phyloP scores from a whole-genome alignment of 1,284 basidiomycete species.

The Rhizoctonia solani region DNA sequence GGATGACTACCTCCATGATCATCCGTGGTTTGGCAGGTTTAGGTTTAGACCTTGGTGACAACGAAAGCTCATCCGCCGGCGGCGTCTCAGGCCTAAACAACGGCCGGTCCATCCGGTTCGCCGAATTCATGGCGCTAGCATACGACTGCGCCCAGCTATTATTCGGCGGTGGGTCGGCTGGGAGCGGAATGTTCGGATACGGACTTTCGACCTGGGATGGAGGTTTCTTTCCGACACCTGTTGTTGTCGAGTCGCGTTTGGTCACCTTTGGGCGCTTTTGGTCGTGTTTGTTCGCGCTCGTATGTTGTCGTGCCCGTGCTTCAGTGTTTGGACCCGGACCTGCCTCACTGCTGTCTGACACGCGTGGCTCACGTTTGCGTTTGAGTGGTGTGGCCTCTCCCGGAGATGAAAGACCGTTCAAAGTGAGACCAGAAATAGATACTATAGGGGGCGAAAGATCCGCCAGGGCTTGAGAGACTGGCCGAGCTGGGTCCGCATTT shows the following conservation, averaged over 20 bases:
- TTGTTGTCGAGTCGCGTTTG: no score
- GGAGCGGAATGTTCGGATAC: background rate
- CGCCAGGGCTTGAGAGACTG: no score
- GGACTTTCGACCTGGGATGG: background rate
- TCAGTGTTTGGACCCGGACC: no score
- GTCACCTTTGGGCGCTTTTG: no score
- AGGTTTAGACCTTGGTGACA: background rate
- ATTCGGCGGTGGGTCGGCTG: background rate
- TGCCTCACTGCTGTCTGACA: no score
- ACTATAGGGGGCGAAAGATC: no score
- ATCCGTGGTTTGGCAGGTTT: conserved; percentile 8
- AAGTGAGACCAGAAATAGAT: no score
- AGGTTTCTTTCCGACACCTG: no score
- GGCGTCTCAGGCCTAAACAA: conserved; percentile 22
- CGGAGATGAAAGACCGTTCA: background rate
- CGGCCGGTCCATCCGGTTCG: background rate
- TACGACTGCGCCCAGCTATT: conserved; percentile 17
- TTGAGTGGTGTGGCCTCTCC: conserved; percentile 11
- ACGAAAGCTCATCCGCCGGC: background rate
- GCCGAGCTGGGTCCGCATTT: no score
- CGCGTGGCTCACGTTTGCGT: conserved; percentile 5
- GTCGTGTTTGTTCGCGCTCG: no score
- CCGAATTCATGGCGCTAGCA: background rate
- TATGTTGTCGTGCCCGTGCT: no score
- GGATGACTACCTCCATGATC: conserved; percentile 30